Conservation (phyloP, 148 eudicot genomes). For the Mesembryanthemum crystallinum region DNA sequence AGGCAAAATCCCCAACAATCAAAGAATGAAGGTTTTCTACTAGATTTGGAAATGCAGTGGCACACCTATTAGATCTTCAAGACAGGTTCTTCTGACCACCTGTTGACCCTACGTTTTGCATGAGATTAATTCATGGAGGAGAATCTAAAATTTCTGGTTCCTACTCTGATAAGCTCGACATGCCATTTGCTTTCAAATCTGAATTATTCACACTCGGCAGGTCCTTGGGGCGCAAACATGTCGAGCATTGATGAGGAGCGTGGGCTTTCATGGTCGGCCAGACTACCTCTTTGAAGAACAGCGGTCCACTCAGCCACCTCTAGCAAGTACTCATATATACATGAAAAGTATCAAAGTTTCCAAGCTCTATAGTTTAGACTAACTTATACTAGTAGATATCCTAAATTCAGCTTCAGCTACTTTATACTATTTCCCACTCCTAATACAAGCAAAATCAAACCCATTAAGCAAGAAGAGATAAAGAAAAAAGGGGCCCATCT, state of each 20-base stretch:
- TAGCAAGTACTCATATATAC: too few species aligned
- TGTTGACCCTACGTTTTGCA: not conserved
- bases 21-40: too few species aligned
- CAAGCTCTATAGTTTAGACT: not conserved
- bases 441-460: not conserved
- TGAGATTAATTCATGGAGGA: not conserved
- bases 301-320: not conserved
- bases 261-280: too few species aligned
- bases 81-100: not conserved
- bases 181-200: too few species aligned
- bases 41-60: too few species aligned
- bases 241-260: too few species aligned
- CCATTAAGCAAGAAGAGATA: not conserved
- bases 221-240: too few species aligned
- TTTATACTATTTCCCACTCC: conserved; percentile 2
- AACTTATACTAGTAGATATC: not conserved
- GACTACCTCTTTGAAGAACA: too few species aligned
- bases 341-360: not conserved
- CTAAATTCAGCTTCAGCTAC: not conserved
- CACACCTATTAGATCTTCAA: not conserved
- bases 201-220: too few species aligned
- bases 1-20: too few species aligned
- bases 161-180: too few species aligned
- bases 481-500: not conserved
- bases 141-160: not conserved